Evolutionary conservation across 345 rosid species (phyloP).

Genomic region (Populus simonii): DNA sequence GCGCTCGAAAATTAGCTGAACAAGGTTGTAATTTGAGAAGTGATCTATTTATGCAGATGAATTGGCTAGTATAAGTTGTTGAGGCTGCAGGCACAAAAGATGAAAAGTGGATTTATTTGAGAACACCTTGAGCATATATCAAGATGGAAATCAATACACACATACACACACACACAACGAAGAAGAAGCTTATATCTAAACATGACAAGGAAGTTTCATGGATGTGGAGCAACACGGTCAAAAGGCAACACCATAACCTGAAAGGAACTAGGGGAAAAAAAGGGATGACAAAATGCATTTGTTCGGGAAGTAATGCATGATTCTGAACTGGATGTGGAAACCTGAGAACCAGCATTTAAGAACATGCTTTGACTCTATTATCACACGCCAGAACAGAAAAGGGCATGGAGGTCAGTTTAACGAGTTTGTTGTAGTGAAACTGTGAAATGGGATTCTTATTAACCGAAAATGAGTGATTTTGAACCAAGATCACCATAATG

Average conservation of each 20-base stretch:
- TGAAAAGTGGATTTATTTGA: background rate
- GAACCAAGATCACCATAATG: background rate
- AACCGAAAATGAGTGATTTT: conserved; percentile 1
- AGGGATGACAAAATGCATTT: background rate
- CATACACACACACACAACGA: too few relatives aligned
- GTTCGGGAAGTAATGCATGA: too few relatives aligned
- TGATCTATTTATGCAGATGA: conserved; percentile 31
- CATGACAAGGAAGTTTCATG: background rate
- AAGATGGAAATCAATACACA: background rate
- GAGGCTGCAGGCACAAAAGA: conserved; percentile 40
- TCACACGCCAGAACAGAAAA: background rate
- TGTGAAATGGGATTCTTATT: background rate
- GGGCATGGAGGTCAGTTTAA: background rate
- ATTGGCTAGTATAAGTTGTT: conserved; percentile 31
- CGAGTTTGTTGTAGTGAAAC: background rate
- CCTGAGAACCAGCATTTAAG: background rate
- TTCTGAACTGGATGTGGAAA: background rate
- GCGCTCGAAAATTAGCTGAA: background rate
- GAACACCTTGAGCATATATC: background rate
- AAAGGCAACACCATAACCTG: background rate
- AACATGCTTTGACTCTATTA: background rate
- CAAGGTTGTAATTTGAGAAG: background rate
- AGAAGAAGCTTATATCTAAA: background rate
- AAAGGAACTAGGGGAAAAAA: background rate
- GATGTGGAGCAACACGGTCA: background rate